phyloP scores from a whole-genome alignment of 2,329 filamentous ascomycete species.

The Alternaria brassicae region DNA sequence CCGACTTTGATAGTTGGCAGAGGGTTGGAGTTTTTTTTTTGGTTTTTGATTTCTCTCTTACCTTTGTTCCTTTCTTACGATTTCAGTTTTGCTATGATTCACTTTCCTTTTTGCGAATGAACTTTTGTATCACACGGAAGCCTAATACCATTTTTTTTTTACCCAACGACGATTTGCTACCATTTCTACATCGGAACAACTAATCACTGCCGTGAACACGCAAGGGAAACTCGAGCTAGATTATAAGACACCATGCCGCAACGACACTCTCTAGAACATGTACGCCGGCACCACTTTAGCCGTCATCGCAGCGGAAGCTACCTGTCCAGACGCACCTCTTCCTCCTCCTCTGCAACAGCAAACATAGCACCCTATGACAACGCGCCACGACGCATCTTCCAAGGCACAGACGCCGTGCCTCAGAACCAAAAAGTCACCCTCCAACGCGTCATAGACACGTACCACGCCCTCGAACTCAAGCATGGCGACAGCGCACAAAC shows the following conservation, averaged over 20 bases:
- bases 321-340: slow-evolving; percentile 4
- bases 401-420: slow-evolving; percentile 27
- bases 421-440: slow-evolving; percentile 24
- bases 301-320: slow-evolving; percentile 17
- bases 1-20: slow-evolving; percentile 7
- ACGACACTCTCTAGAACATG: slow-evolving; percentile 7
- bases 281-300: slow-evolving; percentile 15
- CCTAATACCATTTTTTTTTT: background rate
- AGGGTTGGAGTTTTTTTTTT: no score
- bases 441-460: slow-evolving; percentile 23
- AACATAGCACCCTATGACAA: background rate
- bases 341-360: background rate
- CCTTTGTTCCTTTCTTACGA: background rate
- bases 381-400: slow-evolving; percentile 10
- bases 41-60: background rate
- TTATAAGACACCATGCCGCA: slow-evolving; percentile 8
- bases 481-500: slow-evolving; percentile 6
- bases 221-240: background rate
- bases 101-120: background rate
- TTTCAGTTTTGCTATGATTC: background rate
- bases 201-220: background rate
- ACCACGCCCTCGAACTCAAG: slow-evolving; percentile 24
- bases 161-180: no score
- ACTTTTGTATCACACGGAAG: background rate
- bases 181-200: background rate